phyloP scores from a whole-genome alignment of 2,329 filamentous ascomycete genomes.

The Diaporthe sp. region DNA sequence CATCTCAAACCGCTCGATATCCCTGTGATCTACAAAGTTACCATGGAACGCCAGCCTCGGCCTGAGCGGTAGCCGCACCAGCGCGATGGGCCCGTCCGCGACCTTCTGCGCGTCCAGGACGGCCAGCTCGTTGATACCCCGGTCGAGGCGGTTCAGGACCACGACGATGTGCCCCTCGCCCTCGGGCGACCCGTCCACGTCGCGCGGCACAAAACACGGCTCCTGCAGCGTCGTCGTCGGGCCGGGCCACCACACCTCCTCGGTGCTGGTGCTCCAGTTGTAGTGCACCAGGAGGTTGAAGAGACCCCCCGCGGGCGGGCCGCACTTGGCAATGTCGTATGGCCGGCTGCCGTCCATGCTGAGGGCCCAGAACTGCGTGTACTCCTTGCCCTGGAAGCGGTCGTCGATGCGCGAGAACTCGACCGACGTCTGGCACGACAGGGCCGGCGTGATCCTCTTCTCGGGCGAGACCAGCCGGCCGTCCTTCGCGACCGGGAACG shows the following conservation, averaged over 20 bases:
- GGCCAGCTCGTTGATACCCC: slow-evolving; percentile 45
- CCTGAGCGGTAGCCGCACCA: slow-evolving; percentile 43
- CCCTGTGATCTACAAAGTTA: slow-evolving; percentile 44
- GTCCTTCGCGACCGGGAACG: slow-evolving; percentile 42
- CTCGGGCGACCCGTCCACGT: slow-evolving; percentile 50
- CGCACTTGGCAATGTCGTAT: slow-evolving; percentile 48
- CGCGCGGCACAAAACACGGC: slow-evolving; percentile 58
- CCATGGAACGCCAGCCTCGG: slow-evolving; percentile 45
- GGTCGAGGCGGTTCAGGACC: slow-evolving; percentile 47
- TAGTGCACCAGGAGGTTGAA: slow-evolving; percentile 54
- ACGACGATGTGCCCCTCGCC: slow-evolving; percentile 59
- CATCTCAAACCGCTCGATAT: slow-evolving; percentile 1
- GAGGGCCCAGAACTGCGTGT: slow-evolving; percentile 48
- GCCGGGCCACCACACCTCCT: slow-evolving; percentile 53
- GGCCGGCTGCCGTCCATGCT: slow-evolving; percentile 48
- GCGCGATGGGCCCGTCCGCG: slow-evolving; percentile 39
- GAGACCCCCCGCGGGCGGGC: slow-evolving; percentile 49
- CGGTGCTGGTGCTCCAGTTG: slow-evolving; percentile 45
- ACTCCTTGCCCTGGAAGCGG: slow-evolving; percentile 44
- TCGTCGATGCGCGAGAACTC: slow-evolving; percentile 53
- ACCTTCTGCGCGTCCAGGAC: slow-evolving; percentile 45
- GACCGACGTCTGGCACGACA: slow-evolving; percentile 38
- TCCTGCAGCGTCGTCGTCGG: slow-evolving; percentile 56
- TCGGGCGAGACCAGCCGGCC: slow-evolving; percentile 43
- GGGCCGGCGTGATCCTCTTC: slow-evolving; percentile 43